Base-by-base conservation (phyloP, 169 alveolate genomes). In the Theileria orientalis region DNA sequence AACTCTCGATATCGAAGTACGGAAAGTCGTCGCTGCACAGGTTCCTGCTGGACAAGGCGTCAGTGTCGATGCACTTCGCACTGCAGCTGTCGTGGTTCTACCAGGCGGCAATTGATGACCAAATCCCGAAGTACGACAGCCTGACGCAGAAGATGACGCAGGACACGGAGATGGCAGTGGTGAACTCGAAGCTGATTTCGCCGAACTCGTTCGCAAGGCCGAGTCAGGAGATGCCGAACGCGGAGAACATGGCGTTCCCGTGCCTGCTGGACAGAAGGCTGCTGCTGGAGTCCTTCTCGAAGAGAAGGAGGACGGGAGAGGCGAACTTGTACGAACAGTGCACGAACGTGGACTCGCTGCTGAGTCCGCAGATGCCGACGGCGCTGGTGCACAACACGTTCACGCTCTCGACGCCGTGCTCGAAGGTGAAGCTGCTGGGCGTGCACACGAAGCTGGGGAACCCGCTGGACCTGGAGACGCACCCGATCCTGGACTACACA, bases 111-210 rank as follows among this genome's bases (percentile, higher is more conserved):
- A 85, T 83, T 21, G 92, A 89, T 47, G 96, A 93, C 51, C 90
- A 92, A 64, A 51, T 87, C 27, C 73, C 91, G 23, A 68, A 89
- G 23, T 66, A 83, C 33, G 91, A 87, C 27, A 91, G 87, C 23
- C 71, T 89, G 47, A 92, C 97, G 35, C 95, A 88, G 67, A 88
- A 90, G 83, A 87, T 94, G 93, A 84, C 88, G 27, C 96, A 92
- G 73, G 97, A 94, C 63, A 90, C 91, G 3, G 97, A 94, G 35
- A 94, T 94, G 97, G 97, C 97, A 32, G 94, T 94, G 19, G 97
- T 94, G 27, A 94, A 94, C 83, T 83, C 95, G 74, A 93, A 93
- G 42, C 90, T 90, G 33, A 87, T 75, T n/a, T 69, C 84, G 1
- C 84, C 89, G 41, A n/a, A 21, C 41, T 33, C 44, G 29, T 46